Percentiles rank a stretch among this genome's conserved stretches.
phyloP scores from a whole-genome alignment of 306 rosid species.

The Elaeagnus macrophylla region DNA sequence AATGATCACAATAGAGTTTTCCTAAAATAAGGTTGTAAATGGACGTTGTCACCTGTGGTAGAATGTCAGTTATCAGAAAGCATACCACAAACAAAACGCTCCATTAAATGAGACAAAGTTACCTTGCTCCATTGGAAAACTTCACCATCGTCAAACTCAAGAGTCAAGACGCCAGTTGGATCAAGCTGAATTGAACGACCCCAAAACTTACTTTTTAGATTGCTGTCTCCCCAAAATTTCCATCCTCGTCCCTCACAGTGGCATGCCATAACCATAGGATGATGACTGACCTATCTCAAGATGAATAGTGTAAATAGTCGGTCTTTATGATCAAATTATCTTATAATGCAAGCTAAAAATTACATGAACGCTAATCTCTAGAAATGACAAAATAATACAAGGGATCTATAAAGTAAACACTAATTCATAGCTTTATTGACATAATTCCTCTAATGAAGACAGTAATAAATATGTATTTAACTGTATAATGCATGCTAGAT shows the following conservation, averaged over 20 bases:
- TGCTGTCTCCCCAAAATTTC: constrained; percentile 98
- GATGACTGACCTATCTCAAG: constrained; percentile 86
- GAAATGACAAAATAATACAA: too few species aligned
- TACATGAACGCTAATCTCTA: too few species aligned
- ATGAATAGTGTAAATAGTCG: background rate
- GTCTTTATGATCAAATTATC: too few species aligned
- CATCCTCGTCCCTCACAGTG: constrained; percentile 97
- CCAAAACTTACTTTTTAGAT: constrained; percentile 98
- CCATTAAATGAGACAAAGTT: constrained; percentile 3
- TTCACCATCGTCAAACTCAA: constrained; percentile 98
- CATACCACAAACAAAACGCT: constrained; percentile 11
- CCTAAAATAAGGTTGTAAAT: constrained; percentile 97
- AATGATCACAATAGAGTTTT: constrained; percentile 93
- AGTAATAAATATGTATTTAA: too few species aligned
- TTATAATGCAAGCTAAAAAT: too few species aligned
- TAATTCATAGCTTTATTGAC: too few species aligned
- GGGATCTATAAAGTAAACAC: too few species aligned
- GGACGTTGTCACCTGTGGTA: constrained; percentile 82
- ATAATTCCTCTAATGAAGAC: too few species aligned
- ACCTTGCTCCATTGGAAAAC: constrained; percentile 95
- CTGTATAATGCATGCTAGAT: too few species aligned
- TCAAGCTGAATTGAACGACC: constrained; percentile 99
- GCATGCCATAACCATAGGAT: constrained; percentile 95
- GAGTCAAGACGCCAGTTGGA: constrained; percentile 74
- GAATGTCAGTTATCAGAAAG: constrained; percentile 4